Percentiles rank a stretch among this genome's conserved stretches.
phyloP scores from a whole-genome alignment of 208 protist species.

The Trypanosoma lewisi region DNA sequence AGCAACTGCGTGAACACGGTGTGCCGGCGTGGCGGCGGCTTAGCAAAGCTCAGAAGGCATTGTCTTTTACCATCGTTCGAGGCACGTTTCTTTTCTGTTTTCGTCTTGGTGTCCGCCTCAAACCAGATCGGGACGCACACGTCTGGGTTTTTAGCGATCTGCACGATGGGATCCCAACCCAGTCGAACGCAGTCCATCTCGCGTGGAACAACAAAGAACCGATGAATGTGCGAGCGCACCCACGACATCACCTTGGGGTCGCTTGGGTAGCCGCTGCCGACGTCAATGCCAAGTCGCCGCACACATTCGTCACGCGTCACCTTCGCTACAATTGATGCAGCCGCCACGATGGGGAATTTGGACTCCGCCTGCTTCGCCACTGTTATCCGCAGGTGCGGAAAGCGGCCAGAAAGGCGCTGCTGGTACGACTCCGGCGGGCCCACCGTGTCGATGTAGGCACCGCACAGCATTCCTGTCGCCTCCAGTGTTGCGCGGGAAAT shows the following conservation, averaged over 20 bases:
- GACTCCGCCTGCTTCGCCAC: constrained; percentile 91
- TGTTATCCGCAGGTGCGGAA: constrained; percentile 85
- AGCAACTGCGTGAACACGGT: constrained; percentile 59
- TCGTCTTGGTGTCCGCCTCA: constrained; percentile 54
- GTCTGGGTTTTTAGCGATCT: constrained; percentile 44
- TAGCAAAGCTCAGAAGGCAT: constrained; percentile 53
- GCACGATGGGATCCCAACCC: constrained; percentile 71
- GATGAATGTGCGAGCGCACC: constrained; percentile 69
- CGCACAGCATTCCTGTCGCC: constrained; percentile 67
- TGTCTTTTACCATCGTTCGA: constrained; percentile 31
- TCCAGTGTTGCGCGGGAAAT: constrained; percentile 75
- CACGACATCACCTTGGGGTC: constrained; percentile 71
- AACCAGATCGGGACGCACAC: constrained; percentile 66
- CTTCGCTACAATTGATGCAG: constrained; percentile 94
- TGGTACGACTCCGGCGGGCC: constrained; percentile 85
- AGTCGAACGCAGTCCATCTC: constrained; percentile 64
- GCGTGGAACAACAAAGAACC: constrained; percentile 67
- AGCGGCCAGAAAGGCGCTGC: constrained; percentile 59
- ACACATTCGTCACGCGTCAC: constrained; percentile 64
- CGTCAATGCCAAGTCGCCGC: constrained; percentile 39
- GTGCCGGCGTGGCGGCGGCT: constrained; percentile 54
- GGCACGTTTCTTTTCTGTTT: constrained; percentile 30
- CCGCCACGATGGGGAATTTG: constrained; percentile 89
- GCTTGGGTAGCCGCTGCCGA: constrained; percentile 82
- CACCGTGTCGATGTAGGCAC: constrained; percentile 94